Percentiles rank a stretch among this genome's conserved stretches.
Evolutionary conservation across 495 filamentous ascomycete genomes (phyloP).

Genomic region (Bacidia gigantensis): DNA sequence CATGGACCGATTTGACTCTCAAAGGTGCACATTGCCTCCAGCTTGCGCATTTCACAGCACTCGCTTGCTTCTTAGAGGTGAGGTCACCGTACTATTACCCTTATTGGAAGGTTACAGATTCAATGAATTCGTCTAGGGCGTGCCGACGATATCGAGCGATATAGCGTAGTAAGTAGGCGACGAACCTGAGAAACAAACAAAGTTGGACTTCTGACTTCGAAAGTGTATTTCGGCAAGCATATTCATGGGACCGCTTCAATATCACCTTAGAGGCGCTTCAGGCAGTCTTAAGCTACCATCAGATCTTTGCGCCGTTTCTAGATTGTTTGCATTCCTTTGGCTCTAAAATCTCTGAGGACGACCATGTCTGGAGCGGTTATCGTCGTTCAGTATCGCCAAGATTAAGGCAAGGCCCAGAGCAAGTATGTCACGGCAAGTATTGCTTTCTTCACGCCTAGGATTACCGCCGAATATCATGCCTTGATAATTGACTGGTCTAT

Average conservation of each 20-base stretch:
- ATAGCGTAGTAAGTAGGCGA: conserved; percentile 4
- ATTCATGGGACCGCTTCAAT: conserved; percentile 6
- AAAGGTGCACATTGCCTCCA: not conserved
- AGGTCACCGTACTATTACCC: not conserved
- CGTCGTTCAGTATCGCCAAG: not conserved
- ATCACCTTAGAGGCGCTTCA: conserved; percentile 2
- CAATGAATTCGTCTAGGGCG: not conserved
- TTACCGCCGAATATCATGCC: not conserved
- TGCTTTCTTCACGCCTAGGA: not conserved
- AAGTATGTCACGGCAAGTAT: not conserved
- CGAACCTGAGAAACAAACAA: not conserved
- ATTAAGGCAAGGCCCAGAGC: not conserved
- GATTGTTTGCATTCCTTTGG: conserved; percentile 8
- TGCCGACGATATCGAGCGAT: not conserved
- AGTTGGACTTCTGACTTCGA: not conserved
- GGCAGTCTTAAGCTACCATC: conserved; percentile 1
- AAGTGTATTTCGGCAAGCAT: conserved; percentile 5
- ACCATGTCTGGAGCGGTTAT: conserved; percentile 7
- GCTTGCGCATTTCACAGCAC: not conserved
- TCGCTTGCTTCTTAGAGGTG: not conserved
- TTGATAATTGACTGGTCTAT: not conserved
- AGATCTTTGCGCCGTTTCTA: conserved; percentile 10
- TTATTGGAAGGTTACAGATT: not conserved
- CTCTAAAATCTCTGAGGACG: conserved; percentile 6
- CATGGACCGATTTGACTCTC: not conserved